Evolutionary conservation across 169 alveolate species (phyloP).

Genomic region (Eimeria zaria): DNA sequence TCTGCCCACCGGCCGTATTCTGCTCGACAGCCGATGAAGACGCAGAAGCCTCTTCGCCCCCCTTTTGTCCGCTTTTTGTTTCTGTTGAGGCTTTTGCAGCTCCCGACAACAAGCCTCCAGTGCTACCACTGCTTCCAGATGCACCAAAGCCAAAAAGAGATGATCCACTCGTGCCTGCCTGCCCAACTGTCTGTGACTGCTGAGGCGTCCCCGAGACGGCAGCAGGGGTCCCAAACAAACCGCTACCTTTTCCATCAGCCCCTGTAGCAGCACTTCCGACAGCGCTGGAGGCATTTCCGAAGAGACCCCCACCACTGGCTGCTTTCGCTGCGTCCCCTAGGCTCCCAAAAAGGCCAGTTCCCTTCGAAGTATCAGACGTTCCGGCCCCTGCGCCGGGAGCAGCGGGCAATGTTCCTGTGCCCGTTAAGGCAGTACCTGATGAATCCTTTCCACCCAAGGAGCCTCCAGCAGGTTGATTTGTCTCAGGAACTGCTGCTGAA

Average conservation of each 20-base stretch:
- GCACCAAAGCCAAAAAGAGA: conserved; percentile 34
- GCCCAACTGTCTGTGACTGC: conserved; percentile 24
- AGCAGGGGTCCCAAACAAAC: conserved; percentile 59
- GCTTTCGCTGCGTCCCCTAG: conserved; percentile 53
- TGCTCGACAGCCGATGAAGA: conserved; percentile 49
- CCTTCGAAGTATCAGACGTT: conserved; percentile 11
- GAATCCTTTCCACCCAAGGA: conserved; percentile 22
- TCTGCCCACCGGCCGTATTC: conserved; percentile 25
- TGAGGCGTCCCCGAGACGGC: conserved; percentile 11
- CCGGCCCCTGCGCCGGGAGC: not conserved
- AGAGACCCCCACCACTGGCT: conserved; percentile 54
- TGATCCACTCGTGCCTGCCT: conserved; percentile 10
- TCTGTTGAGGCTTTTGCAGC: conserved; percentile 10
- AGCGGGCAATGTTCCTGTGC: conserved; percentile 7
- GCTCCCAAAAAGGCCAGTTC: conserved; percentile 58
- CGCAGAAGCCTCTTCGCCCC: conserved; percentile 27
- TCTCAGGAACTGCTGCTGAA: not conserved
- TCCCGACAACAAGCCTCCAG: not conserved
- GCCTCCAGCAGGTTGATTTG: conserved; percentile 55
- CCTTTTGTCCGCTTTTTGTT: conserved; percentile 52
- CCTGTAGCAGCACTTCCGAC: conserved; percentile 22
- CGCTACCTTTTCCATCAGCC: conserved; percentile 63
- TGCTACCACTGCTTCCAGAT: conserved; percentile 26
- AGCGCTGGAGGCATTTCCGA: conserved; percentile 23
- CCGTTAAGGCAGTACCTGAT: not conserved